Conservation (phyloP, 768 basidiomycete genomes). For the Pulveroboletus sp. region DNA sequence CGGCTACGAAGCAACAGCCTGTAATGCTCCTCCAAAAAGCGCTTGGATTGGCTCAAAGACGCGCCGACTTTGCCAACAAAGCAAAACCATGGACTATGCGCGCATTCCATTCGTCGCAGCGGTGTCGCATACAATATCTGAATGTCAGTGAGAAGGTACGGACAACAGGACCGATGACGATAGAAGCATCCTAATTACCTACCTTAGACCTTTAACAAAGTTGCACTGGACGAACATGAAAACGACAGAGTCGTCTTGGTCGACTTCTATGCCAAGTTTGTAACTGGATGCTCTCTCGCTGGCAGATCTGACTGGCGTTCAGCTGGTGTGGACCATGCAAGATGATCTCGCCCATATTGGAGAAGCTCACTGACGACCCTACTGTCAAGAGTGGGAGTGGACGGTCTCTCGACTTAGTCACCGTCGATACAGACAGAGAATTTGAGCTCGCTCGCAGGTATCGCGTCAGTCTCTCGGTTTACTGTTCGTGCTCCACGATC, state of each 20-base stretch:
- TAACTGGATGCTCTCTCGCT: constrained; percentile 10
- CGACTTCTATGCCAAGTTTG: constrained; percentile 79
- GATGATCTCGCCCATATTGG: constrained; percentile 63
- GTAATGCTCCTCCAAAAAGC: constrained; percentile 15
- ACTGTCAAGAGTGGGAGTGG: constrained; percentile 47
- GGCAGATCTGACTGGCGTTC: constrained; percentile 3
- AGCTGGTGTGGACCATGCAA: constrained; percentile 84
- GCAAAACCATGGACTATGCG: constrained; percentile 21
- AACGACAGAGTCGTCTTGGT: constrained; percentile 59
- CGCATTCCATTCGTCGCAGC: constrained; percentile 39
- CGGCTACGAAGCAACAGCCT: background rate
- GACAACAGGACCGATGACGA: background rate
- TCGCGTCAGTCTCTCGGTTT: constrained; percentile 31
- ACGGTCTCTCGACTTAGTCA: constrained; percentile 63
- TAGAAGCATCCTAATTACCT: background rate
- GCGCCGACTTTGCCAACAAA: constrained; percentile 11
- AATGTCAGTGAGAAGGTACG: constrained; percentile 43
- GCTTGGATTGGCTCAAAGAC: constrained; percentile 3
- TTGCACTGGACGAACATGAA: constrained; percentile 28
- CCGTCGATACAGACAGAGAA: constrained; percentile 59
- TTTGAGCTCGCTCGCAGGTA: constrained; percentile 46
- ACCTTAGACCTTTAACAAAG: constrained; percentile 33
- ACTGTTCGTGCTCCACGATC: background rate
- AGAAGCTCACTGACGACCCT: constrained; percentile 49
- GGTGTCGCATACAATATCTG: constrained; percentile 35